These are phyloP conservation scores for Dichotomopilus funicola DNA, from an alignment of 2,329 filamentous ascomycete species.

Conservation along the genomic window DNA sequence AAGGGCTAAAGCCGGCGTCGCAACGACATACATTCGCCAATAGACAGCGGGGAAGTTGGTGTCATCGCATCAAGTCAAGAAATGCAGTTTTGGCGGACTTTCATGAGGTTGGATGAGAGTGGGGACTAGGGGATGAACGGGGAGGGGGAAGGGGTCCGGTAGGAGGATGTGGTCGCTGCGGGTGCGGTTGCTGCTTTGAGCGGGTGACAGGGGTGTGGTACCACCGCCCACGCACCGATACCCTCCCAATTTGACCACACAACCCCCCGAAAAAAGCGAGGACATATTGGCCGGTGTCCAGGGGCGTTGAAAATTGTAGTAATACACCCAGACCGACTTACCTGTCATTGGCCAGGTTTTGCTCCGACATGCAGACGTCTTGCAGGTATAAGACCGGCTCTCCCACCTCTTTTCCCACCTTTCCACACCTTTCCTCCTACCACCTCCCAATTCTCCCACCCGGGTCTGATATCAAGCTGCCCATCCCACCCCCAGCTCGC, in stretches of 20 bases:
- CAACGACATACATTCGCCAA: too few species aligned
- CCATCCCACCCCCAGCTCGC: background rate
- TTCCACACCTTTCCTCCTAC: background rate
- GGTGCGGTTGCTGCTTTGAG: too few species aligned
- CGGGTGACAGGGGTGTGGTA: too few species aligned
- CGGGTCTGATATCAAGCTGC: background rate
- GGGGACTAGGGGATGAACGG: too few species aligned
- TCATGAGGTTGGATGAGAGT: too few species aligned
- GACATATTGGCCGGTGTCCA: conserved; percentile 2
- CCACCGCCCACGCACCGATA: background rate
- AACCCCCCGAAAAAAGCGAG: background rate
- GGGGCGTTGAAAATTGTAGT: background rate
- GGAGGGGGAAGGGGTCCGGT: too few species aligned
- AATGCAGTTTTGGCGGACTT: too few species aligned
- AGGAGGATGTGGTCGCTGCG: too few species aligned
- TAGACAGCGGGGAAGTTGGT: too few species aligned
- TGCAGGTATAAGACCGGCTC: conserved; percentile 10
- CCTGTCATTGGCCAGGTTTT: conserved; percentile 5
- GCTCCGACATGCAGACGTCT: background rate
- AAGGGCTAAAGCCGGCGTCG: too few species aligned
- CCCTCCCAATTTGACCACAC: background rate
- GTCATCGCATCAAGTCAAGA: too few species aligned
- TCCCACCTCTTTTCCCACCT: conserved; percentile 4
- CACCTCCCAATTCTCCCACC: background rate
- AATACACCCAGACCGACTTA: background rate